Evolutionary conservation across 179 eudicot species (phyloP).

Genomic region (Camellia oleifera): DNA sequence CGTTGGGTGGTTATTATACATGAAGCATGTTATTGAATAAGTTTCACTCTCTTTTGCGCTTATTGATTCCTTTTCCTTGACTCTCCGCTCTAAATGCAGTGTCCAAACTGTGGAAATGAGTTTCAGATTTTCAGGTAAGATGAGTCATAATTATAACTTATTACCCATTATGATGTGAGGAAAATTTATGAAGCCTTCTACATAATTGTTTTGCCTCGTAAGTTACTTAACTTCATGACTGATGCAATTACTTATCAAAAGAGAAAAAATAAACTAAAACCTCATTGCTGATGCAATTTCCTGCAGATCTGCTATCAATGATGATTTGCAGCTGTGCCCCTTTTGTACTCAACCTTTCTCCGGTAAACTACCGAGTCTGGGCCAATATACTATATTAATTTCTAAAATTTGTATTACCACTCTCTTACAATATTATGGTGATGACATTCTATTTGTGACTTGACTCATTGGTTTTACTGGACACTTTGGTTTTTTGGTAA

Average conservation of each 20-base stretch:
- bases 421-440: not conserved
- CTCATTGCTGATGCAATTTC: slow-evolving; percentile 18
- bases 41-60: not conserved
- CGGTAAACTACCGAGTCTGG: slow-evolving; percentile 37
- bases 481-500: not conserved
- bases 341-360: slow-evolving; percentile 90
- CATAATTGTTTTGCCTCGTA: slow-evolving; percentile 12
- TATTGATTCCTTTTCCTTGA: slow-evolving; percentile 21
- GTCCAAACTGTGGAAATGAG: slow-evolving; percentile 87
- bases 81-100: slow-evolving; percentile 51
- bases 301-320: slow-evolving; percentile 67
- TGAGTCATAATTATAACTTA: not conserved
- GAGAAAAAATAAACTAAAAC: not conserved
- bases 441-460: not conserved
- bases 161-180: not conserved
- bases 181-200: not conserved
- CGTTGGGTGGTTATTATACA: not conserved
- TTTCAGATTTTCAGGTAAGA: slow-evolving; percentile 88
- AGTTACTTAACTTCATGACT: slow-evolving; percentile 7
- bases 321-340: slow-evolving; percentile 78
- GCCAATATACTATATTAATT: not conserved
- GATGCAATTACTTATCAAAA: slow-evolving; percentile 8
- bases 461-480: not conserved
- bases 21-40: not conserved
- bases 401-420: not conserved